Base-by-base conservation (phyloP, 768 basidiomycete genomes). In the Phanerodontia chrysosporium region DNA sequence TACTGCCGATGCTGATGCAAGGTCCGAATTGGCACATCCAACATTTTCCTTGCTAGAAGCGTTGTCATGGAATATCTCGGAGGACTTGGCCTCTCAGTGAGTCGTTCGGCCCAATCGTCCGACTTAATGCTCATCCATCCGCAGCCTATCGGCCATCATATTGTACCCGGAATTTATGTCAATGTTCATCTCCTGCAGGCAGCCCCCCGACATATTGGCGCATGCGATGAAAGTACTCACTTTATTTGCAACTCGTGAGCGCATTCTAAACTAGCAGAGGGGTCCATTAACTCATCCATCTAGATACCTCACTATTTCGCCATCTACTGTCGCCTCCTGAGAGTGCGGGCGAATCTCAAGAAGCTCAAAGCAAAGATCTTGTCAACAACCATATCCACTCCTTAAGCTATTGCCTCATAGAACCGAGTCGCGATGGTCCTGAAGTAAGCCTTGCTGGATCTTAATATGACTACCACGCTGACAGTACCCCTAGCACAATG, bases 191-290 rank as follows among this genome's bases (percentile, higher is more conserved):
- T 73, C 82, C 59, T 62, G 74, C 5, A 70, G 73, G 24, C 86
- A 85, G 53, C 82, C 86, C 2, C 59, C 66, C 4, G 79, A 80
- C 75, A 67, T 89, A 27, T 67, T 89, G 8, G 68, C 72, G 49
- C 75, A 77, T 13, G 74, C 76, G 39, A 70, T 78, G 18, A 78
- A 81, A n/a, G 61, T 86, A 14, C 71, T 91, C 27, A 68, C 80
- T 18, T 69, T 83, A 55, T 67, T 89, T 42, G 81, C 82, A 21
- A 81, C 81, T 35, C 77, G 84, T 86, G 64, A 61, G 85, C 73
- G 51, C 22, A 53, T 48, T 22, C 57, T 45, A 36, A 22, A 51
- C 25, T 22, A 25, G 46, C 21, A 59, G 39, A 42, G 4, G 14
- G 18, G 4, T 42, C 39, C 4, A 18, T 18, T 42, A 12, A 4